Evolutionary conservation across 139 green algal species (phyloP), one percentile per base, ranked within the genome.

Genomic region (Micromonas commoda): DNA sequence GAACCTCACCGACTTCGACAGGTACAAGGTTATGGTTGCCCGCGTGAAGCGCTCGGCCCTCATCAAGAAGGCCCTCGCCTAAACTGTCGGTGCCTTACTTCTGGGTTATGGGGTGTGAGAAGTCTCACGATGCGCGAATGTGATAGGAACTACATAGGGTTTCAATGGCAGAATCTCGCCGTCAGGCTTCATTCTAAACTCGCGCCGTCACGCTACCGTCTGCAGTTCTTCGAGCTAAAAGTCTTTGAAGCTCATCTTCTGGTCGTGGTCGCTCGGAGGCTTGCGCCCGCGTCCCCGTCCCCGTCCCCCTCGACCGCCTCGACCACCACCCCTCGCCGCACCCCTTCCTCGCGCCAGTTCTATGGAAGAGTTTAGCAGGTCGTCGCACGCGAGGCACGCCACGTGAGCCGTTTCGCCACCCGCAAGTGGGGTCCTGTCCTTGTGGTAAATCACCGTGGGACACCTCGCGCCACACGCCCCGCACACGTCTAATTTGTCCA

Each of bases 1-100:
- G 4, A 80, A 72, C 3, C 86, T 86, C 72, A 93, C 85, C 20
- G 96, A 99, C 88, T 96, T 99, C 79, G 93, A 98, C 78, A 85
- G 96, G 34, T 97, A 93, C 91, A 93, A 96, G 87, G 69, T 86
- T 32, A 79, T 81, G 72, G 45, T 84, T 16, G 83, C 83, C 28
- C 38, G 71, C 3, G 39, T 79, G 29, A 84, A 87, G 82, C 52
- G 71, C 26, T 35, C 16, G 23, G 68, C 68, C 37, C 37, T 75
- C 38, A 32, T 75, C 68, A 75, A 75, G 68, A 75, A 75, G 68
- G 68, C 68, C 21, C 24, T 75, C 19, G 66, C 66, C 16, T 26
- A 26, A 29, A 65, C 54, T 65, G n/a, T 31, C 24, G 28, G n/a
- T 65, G n/a, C 28, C 4, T 19, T 65, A 65, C 19, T 65, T 65